phyloP scores from a whole-genome alignment of 352 stramenopile genomes.

The Pythium sp. region DNA sequence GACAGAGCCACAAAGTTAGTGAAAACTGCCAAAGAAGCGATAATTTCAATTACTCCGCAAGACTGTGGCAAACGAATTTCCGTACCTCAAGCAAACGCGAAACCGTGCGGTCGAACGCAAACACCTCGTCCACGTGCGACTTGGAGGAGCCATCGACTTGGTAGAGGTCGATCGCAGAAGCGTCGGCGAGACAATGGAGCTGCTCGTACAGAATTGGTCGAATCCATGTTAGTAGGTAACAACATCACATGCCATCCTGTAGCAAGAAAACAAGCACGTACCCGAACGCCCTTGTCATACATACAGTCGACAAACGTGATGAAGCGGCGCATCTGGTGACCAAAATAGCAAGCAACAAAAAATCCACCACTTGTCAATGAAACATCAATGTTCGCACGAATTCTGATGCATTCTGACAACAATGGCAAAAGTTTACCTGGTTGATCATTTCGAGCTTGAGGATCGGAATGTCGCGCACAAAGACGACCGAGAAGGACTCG shows the following conservation, averaged over 20 bases:
- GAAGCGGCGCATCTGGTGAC: slow-evolving; percentile 87
- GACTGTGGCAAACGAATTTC: not conserved
- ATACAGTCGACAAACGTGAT: slow-evolving; percentile 98
- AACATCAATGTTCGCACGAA: not conserved
- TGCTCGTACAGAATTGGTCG: slow-evolving; percentile 19
- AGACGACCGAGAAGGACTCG: slow-evolving; percentile 80
- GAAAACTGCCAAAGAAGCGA: not conserved
- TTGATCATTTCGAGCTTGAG: slow-evolving; percentile 90
- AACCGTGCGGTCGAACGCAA: slow-evolving; percentile 85
- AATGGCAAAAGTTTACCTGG: slow-evolving; percentile 27
- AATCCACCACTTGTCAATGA: not conserved
- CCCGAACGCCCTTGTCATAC: slow-evolving; percentile 89
- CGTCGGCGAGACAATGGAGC: slow-evolving; percentile 73
- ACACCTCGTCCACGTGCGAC: slow-evolving; percentile 71
- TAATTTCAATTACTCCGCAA: not conserved
- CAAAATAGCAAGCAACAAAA: not conserved
- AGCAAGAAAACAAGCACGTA: slow-evolving; percentile 28
- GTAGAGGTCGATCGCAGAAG: slow-evolving; percentile 60
- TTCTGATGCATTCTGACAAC: not conserved
- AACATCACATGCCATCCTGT: not conserved
- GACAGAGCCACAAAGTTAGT: slow-evolving; percentile 1
- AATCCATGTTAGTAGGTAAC: no score
- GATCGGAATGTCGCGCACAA: slow-evolving; percentile 90
- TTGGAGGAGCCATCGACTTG: slow-evolving; percentile 55
- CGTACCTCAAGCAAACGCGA: slow-evolving; percentile 81